A percentile compares a stretch with the other conserved stretches of the same genome.
phyloP scores from a whole-genome alignment of 441 rosid genomes.

The Bocquillonia castaneifolia region DNA sequence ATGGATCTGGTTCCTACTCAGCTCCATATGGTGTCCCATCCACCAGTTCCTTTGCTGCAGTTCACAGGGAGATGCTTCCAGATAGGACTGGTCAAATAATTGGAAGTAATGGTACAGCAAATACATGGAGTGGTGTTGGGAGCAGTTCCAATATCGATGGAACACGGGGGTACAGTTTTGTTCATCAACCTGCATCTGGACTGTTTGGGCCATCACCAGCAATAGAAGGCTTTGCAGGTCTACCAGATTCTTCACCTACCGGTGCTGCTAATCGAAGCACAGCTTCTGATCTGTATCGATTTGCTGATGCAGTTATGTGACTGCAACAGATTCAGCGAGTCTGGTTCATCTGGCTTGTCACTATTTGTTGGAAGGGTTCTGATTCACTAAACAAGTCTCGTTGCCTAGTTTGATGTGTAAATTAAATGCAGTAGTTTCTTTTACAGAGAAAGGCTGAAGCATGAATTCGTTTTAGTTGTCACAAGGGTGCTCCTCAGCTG shows the following conservation, averaged over 20 bases:
- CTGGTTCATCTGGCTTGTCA: constrained; percentile 1
- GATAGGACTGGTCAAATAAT: constrained; percentile 26
- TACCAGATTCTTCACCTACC: constrained; percentile 29
- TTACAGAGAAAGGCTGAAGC: neutral
- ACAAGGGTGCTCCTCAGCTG: neutral
- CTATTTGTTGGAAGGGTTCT: constrained; percentile 6
- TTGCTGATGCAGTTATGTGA: constrained; percentile 41
- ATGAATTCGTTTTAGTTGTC: neutral
- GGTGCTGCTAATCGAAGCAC: constrained; percentile 24
- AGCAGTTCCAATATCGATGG: constrained; percentile 21
- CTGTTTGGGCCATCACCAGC: constrained; percentile 35
- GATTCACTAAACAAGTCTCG: neutral
- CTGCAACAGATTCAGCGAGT: neutral
- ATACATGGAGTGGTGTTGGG: constrained; percentile 29
- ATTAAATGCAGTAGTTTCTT: neutral
- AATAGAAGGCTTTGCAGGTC: constrained; percentile 42
- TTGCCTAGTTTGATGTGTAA: neutral
- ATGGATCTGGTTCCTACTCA: constrained; percentile 29
- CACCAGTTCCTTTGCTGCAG: constrained; percentile 35
- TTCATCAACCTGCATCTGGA: constrained; percentile 36
- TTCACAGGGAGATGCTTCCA: constrained; percentile 26
- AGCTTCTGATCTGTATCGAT: constrained; percentile 39
- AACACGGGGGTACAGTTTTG: constrained; percentile 27
- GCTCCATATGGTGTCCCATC: constrained; percentile 19
- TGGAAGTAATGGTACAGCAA: constrained; percentile 17